Evolutionary conservation across 345 rosid species (phyloP).

Genomic region (Eucalyptus brandiana): DNA sequence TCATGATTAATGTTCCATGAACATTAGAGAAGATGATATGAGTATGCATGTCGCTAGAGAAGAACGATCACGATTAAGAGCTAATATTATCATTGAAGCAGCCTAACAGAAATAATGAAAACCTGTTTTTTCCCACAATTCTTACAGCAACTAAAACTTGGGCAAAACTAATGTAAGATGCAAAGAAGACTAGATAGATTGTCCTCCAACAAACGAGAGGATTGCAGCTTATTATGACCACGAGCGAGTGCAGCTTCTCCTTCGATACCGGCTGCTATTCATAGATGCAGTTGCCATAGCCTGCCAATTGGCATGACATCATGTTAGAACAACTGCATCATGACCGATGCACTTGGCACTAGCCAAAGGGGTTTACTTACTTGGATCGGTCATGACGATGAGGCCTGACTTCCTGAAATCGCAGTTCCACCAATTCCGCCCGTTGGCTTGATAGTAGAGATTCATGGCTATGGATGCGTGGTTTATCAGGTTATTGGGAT

Average conservation of each 20-base stretch:
- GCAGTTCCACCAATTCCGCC: slow-evolving; percentile 57
- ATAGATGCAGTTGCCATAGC: slow-evolving; percentile 37
- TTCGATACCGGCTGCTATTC: neutral
- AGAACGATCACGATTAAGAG: neutral
- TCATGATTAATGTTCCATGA: neutral
- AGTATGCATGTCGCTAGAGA: neutral
- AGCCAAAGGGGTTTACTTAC: slow-evolving; percentile 6
- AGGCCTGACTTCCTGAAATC: slow-evolving; percentile 55
- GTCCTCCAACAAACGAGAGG: neutral
- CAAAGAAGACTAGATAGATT: neutral
- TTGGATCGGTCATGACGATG: slow-evolving; percentile 45
- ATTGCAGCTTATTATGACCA: neutral
- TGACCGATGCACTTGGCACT: neutral
- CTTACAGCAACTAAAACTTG: neutral
- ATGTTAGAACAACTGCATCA: neutral
- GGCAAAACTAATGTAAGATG: neutral
- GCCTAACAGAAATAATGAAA: neutral
- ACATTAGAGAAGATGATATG: too few relatives aligned
- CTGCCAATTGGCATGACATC: slow-evolving; percentile 8
- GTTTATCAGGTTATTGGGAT: slow-evolving; percentile 37
- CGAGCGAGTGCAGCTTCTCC: neutral
- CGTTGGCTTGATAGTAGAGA: slow-evolving; percentile 56
- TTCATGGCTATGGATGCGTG: slow-evolving; percentile 70
- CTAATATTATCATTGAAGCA: neutral
- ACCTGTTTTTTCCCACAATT: neutral